These are phyloP conservation scores for Lactarius sanguifluus DNA, from an alignment of 768 basidiomycete genomes.

Conservation along the genomic window DNA sequence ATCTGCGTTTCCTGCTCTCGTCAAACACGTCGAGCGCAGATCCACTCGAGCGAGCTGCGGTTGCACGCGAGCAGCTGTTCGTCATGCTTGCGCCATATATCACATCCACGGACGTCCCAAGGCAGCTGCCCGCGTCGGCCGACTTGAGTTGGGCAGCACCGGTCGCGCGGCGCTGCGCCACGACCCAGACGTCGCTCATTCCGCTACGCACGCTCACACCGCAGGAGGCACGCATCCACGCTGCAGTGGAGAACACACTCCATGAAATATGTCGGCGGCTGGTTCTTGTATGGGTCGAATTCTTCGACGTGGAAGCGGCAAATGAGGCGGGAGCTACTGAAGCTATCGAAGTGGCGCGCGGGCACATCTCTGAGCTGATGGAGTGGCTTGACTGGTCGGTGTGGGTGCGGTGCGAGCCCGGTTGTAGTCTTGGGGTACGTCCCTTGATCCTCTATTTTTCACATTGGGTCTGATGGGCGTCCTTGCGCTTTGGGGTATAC, in stretches of 20 bases:
- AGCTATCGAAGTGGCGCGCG: conserved; percentile 1
- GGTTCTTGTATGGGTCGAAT: conserved; percentile 24
- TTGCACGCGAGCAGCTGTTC: conserved; percentile 22
- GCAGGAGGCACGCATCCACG: conserved; percentile 26
- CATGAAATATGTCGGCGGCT: conserved; percentile 27
- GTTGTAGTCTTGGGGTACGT: conserved; percentile 28
- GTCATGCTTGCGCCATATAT: conserved; percentile 36
- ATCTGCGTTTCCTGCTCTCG: conserved; percentile 39
- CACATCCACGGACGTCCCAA: conserved; percentile 25
- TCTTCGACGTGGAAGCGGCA: conserved; percentile 29
- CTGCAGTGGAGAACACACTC: conserved; percentile 19
- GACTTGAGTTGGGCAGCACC: conserved; percentile 26
- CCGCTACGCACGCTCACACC: conserved; percentile 19
- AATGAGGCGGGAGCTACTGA: neutral
- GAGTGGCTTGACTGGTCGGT: conserved; percentile 31
- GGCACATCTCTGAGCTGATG: conserved; percentile 25
- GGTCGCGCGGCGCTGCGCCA: conserved; percentile 25
- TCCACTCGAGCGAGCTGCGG: conserved; percentile 10
- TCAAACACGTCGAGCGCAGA: conserved; percentile 24
- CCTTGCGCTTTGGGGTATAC: neutral
- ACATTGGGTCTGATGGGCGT: neutral
- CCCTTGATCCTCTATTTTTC: neutral
- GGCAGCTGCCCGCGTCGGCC: neutral
- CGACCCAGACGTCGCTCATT: conserved; percentile 12
- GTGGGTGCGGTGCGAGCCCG: conserved; percentile 29